phyloP scores from a whole-genome alignment of 1,284 basidiomycete species.

The Rugosomyces carneus region DNA sequence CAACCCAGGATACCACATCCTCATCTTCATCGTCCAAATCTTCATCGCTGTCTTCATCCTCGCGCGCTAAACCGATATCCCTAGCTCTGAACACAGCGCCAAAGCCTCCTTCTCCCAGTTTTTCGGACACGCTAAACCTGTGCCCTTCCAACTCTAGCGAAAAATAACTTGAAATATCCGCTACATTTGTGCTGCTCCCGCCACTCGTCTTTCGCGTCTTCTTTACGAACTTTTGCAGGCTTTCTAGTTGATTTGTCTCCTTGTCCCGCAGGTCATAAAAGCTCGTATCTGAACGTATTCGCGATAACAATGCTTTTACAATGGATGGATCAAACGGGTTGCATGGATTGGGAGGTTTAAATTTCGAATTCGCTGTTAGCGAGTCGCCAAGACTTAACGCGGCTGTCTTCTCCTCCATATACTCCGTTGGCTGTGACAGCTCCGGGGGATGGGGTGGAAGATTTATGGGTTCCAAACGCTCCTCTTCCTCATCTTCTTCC shows the following conservation, averaged over 20 bases:
- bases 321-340: slow-evolving; percentile 78
- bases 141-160: slow-evolving; percentile 51
- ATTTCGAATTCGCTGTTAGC: slow-evolving; percentile 51
- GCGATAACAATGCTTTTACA: slow-evolving; percentile 59
- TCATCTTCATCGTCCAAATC: slow-evolving; percentile 60
- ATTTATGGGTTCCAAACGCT: slow-evolving; percentile 24
- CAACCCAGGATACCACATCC: slow-evolving; percentile 52
- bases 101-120: slow-evolving; percentile 96
- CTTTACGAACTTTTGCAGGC: slow-evolving; percentile 63
- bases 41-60: slow-evolving; percentile 46
- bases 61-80: slow-evolving; percentile 41
- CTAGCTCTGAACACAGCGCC: slow-evolving; percentile 88
- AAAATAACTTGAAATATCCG: slow-evolving; percentile 37
- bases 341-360: slow-evolving; percentile 81
- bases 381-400: slow-evolving; percentile 59
- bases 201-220: slow-evolving; percentile 45
- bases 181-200: slow-evolving; percentile 33
- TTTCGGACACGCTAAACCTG: slow-evolving; percentile 69
- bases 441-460: slow-evolving; percentile 24
- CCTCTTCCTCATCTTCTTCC: slow-evolving; percentile 26
- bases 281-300: slow-evolving; percentile 57
- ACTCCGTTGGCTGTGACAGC: slow-evolving; percentile 20
- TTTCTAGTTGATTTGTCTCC: slow-evolving; percentile 56
- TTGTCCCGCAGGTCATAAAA: slow-evolving; percentile 60
- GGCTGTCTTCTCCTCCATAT: slow-evolving; percentile 50